Base-by-base conservation (phyloP, 345 rosid species). In the Moricandia arvensis region DNA sequence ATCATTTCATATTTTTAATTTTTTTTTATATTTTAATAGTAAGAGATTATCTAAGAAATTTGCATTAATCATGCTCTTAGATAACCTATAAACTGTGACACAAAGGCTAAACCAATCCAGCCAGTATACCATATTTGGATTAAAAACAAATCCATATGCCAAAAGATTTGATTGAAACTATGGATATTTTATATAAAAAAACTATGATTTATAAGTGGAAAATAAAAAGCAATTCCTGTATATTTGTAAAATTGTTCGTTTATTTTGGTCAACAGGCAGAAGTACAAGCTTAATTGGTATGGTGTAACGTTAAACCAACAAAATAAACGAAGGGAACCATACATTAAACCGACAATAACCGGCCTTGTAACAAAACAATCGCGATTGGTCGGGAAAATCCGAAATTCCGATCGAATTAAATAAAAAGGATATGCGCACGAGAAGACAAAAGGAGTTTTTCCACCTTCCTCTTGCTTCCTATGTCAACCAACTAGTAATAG, bases 311-410 rank as follows among this genome's bases (percentile, higher is more conserved):
- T 61, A 51, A 72, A 63, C 72, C 78, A 10, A 65, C 58, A 11
- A 15, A 29, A 16, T 38, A 35, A 65, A 37, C 64, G 30, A 10
- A 37, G 17, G 15, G 7, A 2, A 15, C 49, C 38, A 54, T 21
- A 66, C 7, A 15, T 26, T 75, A 51, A 69, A 68, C 69, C 69
- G 64, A 38, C 27, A 8, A 37, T 12, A 68, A 68, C 79, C 69
- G 69, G 63, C 27, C 0, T 69, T 69, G 51, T 30, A 69, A 69
- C 49, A 4, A 18, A 49, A 30, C 21, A 29, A 69, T 63, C 6
- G 37, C 29, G 71, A 30, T 70, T 69, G 58, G 59, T 76, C 29
- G 47, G 37, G 13, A 13, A 29, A 49, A 24, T 37, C 72, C 62
- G n/a, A 7, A 30, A 7, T 21, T 57, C 74, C 63, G 51, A 31